Evolutionary conservation across 345 rosid species (phyloP).

Genomic region (Hevea brasiliensis): DNA sequence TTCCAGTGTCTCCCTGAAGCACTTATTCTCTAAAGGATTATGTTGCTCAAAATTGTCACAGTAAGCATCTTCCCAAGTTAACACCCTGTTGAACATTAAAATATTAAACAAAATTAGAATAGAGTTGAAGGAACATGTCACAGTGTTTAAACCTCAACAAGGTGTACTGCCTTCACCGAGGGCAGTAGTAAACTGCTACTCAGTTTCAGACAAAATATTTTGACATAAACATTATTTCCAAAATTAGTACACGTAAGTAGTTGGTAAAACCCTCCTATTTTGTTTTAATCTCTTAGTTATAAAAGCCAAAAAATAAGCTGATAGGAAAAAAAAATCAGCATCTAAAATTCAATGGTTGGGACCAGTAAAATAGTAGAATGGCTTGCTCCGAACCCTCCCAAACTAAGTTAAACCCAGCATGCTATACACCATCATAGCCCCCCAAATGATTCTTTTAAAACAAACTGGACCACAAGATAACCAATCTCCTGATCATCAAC

Average conservation of each 20-base stretch:
- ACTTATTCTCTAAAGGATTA: conserved; percentile 42
- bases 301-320: neutral
- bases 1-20: conserved; percentile 40
- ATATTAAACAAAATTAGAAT: neutral
- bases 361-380: neutral
- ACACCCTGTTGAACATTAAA: conserved; percentile 54
- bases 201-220: neutral
- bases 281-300: no score
- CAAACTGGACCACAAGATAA: conserved; percentile 2
- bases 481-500: neutral
- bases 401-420: neutral
- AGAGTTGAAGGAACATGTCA: neutral
- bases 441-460: neutral
- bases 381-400: neutral
- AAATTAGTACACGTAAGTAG: no score
- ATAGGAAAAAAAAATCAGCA: neutral
- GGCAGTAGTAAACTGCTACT: neutral
- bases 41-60: conserved; percentile 48
- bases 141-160: neutral
- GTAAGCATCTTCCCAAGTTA: conserved; percentile 89
- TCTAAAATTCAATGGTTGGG: neutral
- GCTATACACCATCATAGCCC: neutral
- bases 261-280: no score
- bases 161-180: neutral
- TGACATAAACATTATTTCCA: neutral